These are phyloP conservation scores for Russula ochroleuca DNA, from an alignment of 768 basidiomycete genomes.

Conservation along the genomic window DNA sequence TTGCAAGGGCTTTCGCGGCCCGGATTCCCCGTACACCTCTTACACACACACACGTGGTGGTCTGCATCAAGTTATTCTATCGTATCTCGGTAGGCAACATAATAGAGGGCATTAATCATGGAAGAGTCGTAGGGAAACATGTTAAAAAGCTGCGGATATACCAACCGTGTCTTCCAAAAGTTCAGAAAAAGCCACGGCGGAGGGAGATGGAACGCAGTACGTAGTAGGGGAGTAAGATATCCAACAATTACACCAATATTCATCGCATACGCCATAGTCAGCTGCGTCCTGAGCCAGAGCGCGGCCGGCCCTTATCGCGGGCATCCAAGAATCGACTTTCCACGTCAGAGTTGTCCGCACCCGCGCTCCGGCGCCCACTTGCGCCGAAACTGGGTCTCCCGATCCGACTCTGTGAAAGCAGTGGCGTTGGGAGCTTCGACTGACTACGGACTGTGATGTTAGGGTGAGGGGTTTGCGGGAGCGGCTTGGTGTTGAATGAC, in stretches of 20 bases:
- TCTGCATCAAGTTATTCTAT: constrained; percentile 10
- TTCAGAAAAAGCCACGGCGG: not conserved
- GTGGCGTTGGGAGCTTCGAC: constrained; percentile 28
- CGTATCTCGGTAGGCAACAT: constrained; percentile 20
- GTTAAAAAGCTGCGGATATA: constrained; percentile 1
- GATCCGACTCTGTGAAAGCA: constrained; percentile 35
- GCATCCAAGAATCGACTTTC: constrained; percentile 24
- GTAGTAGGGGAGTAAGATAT: constrained; percentile 14
- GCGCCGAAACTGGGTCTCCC: constrained; percentile 29
- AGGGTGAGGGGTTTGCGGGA: constrained; percentile 25
- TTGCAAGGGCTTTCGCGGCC: not conserved
- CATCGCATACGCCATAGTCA: not conserved
- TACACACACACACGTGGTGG: constrained; percentile 3
- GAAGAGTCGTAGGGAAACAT: constrained; percentile 4
- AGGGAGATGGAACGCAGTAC: constrained; percentile 11
- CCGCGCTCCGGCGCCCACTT: constrained; percentile 31
- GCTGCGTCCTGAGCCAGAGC: constrained; percentile 29
- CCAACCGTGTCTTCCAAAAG: constrained; percentile 1
- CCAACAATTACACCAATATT: constrained; percentile 15
- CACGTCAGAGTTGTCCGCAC: constrained; percentile 27
- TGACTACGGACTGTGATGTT: constrained; percentile 32
- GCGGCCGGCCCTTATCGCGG: constrained; percentile 29
- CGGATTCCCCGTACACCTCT: constrained; percentile 11
- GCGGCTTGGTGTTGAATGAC: constrained; percentile 16
- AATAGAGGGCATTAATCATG: constrained; percentile 24